Base-by-base conservation (phyloP, 106 monocot species). In the Dioscorea zingiberensis region DNA sequence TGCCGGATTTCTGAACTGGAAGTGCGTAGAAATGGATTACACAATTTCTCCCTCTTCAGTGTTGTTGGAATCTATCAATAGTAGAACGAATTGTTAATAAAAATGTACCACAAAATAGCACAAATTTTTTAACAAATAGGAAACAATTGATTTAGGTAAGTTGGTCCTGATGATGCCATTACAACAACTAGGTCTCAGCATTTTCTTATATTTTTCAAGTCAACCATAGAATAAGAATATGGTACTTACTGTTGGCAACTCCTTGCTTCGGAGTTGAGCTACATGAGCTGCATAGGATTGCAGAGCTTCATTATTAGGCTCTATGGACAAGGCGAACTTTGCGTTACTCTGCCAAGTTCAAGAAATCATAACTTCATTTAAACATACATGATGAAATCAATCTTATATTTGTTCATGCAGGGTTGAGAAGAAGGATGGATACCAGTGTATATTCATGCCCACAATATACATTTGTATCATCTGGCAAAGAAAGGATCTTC, bases 381-480 rank as follows among this genome's bases (percentile, higher is more conserved):
- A 38, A 38, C 4, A 38, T 38, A 38, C 38, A 38, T 2, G 38
- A 38, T 2, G 38, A 38, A 38, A 38, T 38, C 38, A 38, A 38
- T 8, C 38, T 38, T 38, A 38, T 38, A 38, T 38, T 10, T 38
- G 38, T 38, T 38, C 38, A 18, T 17, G 48, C 10, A 44, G 38
- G 27, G 27, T 7, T 56, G 58, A 21, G 46, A 65, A 16, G 19
- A 44, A 10, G 38, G 38, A 38, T 38, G 9, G 17, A 25, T 78
- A 94, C 94, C 84, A 84, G 65, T 23, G 94, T 94, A 67, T 94
- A 90, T 72, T 94, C 90, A 72, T 94, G 94, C 30, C 94, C 94
- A 29, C 94, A 94, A 49, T 94, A 94, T 73, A 94, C 66, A 45
- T 76, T 85, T 55, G 94, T 94, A 6, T 81, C 80, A 58, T 87